Percentiles rank a stretch among this genome's conserved stretches.
Conservation (phyloP, 2,329 filamentous ascomycete genomes). For the Passalora sequoiae region DNA sequence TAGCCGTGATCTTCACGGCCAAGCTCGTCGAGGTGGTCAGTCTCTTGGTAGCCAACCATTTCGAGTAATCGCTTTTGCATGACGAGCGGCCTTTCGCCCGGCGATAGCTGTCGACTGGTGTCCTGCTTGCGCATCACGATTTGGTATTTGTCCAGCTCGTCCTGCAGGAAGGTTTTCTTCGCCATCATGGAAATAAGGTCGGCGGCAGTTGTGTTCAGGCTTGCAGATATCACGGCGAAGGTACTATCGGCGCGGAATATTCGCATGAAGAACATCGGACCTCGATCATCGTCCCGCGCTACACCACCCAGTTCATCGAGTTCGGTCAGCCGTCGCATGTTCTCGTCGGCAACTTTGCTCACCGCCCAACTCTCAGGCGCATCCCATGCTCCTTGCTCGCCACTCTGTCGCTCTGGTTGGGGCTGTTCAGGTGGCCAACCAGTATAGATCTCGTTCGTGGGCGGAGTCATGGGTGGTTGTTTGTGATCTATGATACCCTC, state of each 20-base stretch:
- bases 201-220: slow-evolving; percentile 74
- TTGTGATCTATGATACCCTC: slow-evolving; percentile 70
- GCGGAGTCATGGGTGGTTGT: slow-evolving; percentile 64
- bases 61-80: slow-evolving; percentile 89
- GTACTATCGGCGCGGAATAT: slow-evolving; percentile 92
- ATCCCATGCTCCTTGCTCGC: slow-evolving; percentile 64
- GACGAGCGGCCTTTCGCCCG: slow-evolving; percentile 74
- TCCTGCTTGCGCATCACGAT: slow-evolving; percentile 94
- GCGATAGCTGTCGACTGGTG: slow-evolving; percentile 72
- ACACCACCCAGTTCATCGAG: slow-evolving; percentile 63
- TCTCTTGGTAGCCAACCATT: slow-evolving; percentile 83
- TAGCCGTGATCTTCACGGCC: slow-evolving; percentile 97
- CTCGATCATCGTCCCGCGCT: slow-evolving; percentile 65
- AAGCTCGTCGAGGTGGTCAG: slow-evolving; percentile 84
- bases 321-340: slow-evolving; percentile 53
- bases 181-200: slow-evolving; percentile 87
- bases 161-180: slow-evolving; percentile 88
- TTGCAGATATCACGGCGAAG: slow-evolving; percentile 84
- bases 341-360: slow-evolving; percentile 64
- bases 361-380: slow-evolving; percentile 97
- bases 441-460: slow-evolving; percentile 44
- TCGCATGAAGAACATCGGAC: slow-evolving; percentile 79
- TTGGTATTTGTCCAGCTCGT: slow-evolving; percentile 88
- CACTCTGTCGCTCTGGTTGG: slow-evolving; percentile 14
- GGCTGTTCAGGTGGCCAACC: slow-evolving; percentile 46